Conservation (phyloP, 345 rosid species). For the Acer saccharum region DNA sequence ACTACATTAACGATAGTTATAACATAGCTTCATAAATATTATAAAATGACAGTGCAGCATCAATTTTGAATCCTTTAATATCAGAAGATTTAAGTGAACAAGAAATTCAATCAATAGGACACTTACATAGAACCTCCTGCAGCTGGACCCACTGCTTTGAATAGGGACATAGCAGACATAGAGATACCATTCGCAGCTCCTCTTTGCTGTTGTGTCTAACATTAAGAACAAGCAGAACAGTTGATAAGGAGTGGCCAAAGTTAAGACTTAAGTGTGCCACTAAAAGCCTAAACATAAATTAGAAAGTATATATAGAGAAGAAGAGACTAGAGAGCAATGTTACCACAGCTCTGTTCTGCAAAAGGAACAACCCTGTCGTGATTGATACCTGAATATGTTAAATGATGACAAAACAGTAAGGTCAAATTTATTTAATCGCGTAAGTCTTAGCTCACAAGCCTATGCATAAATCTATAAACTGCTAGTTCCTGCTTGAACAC, state of each 20-base stretch:
- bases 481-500: neutral
- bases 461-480: neutral
- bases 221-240: conserved; percentile 9
- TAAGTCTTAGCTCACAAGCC: neutral
- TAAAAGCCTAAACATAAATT: neutral
- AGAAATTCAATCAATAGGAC: neutral
- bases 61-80: neutral
- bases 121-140: conserved; percentile 51
- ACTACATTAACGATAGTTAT: no score
- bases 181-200: conserved; percentile 62
- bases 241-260: neutral
- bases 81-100: neutral
- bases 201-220: conserved; percentile 48
- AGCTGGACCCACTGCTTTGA: conserved; percentile 61
- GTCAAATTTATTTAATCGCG: neutral
- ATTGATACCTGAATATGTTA: conserved; percentile 40
- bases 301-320: neutral
- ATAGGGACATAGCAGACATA: conserved; percentile 54
- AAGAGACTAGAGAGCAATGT: conserved; percentile 12
- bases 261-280: neutral
- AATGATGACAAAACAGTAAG: neutral
- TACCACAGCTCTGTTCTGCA: conserved; percentile 63
- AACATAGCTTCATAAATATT: neutral
- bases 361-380: conserved; percentile 53
- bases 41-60: neutral